Conservation (phyloP, 2,329 filamentous ascomycete genomes). For the Xylaria sp. region DNA sequence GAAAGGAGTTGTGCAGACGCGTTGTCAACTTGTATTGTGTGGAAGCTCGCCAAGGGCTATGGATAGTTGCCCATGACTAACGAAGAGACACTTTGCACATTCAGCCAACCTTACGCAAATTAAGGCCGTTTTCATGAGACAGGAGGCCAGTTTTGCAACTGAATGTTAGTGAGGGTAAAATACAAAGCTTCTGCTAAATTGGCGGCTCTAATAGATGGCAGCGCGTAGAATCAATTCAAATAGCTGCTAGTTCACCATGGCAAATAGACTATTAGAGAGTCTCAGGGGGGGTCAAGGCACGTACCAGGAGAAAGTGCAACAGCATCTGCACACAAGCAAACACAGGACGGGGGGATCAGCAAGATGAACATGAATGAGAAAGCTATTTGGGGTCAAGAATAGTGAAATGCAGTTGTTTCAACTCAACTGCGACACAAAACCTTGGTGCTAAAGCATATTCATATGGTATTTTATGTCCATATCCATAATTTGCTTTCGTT, state of each 20-base stretch:
- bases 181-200: background rate
- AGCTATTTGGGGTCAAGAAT: background rate
- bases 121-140: background rate
- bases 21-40: background rate
- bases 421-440: background rate
- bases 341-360: background rate
- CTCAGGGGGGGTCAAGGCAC: background rate
- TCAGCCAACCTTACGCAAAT: background rate
- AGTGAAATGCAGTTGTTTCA: background rate
- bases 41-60: too few relatives aligned
- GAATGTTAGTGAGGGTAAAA: background rate
- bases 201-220: too few relatives aligned
- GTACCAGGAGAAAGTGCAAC: background rate
- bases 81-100: background rate
- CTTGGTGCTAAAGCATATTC: background rate
- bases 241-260: background rate
- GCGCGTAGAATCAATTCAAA: background rate
- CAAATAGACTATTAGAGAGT: background rate
- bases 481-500: background rate
- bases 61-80: background rate
- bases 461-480: slow-evolving; percentile 12
- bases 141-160: background rate
- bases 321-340: background rate
- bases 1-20: background rate
- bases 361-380: background rate